Base-by-base conservation (phyloP, 306 rosid species). In the Cicer arietinum region DNA sequence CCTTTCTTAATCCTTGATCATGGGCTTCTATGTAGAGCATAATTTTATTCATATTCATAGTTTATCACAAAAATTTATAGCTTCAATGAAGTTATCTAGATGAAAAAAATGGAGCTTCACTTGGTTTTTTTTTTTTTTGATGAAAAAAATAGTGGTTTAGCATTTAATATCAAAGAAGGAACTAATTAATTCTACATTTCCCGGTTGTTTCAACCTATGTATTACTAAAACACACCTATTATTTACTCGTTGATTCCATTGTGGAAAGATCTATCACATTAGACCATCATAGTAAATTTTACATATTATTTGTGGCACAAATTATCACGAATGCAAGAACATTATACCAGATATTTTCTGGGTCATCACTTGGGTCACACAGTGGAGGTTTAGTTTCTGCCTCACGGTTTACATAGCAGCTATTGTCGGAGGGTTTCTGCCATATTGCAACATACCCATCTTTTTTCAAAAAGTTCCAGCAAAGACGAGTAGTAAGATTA, bases 391-490 rank as follows among this genome's bases (percentile, higher is more conserved):
- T 87, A 67, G 89, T 78, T 84, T 92, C 93, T 42, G 74, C 82
- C 53, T 77, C 90, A 57, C 97, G 92, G 81, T 68, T 91, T 12
- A 90, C 76, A 81, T 94, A 94, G 83, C 96, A 94, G 83, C 73
- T 87, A 77, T 91, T 88, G 80, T 90, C 75, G 20, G 80, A 60
- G 18, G 97, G 94, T 81, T 94, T 94, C 85, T 76, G 85, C 97
- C 97, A 94, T 79, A 94, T 77, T 67, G 98, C 97, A 66, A 84
- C 79, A 50, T 91, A 91, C 45, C 91, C 96, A 79, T 91, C 93
- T 76, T 87, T 94, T 79, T 91, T 88, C 72, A 94, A 67, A 52
- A 91, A 85, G 69, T 82, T 82, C 97, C 98, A 94, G 89, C 97
- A 94, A 37, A 94, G 94, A 43, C 91, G 92, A 47, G 86, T 74